Evolutionary conservation across 129 eudicot genomes (phyloP), one percentile per base, ranked within the genome.

Genomic region (Calendula officinalis): DNA sequence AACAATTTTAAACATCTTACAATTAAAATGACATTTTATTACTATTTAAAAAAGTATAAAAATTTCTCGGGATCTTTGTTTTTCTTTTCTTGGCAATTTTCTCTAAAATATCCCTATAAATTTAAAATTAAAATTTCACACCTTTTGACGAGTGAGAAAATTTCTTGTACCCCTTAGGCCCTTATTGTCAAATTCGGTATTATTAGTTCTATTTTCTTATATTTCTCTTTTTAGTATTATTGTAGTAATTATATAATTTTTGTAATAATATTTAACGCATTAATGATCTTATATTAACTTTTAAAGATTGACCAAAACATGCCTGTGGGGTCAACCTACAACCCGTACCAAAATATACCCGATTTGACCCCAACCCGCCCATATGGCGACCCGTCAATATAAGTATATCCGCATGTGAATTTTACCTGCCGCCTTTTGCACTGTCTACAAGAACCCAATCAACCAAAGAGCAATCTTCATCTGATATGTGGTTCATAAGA

Each of bases 381-480:
- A 36, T 7, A 13, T 35, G 35, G 45, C 62, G 17, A 56, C 44
- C 32, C 4, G 14, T 35, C n/a, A 35, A 13, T 7, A 57, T 27
- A 8, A 37, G 30, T 5, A 50, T 60, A 15, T 22, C 49, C 15
- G 47, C 37, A 58, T 6, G 65, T 38, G 65, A 8, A 33, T 38
- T 22, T 57, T 22, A 94, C 97, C 99, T 89, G 62, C 99, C 97
- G 51, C 99, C 95, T 60, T 66, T 80, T 49, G 97, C 94, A 66
- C 99, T 89, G 70, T 94, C 99, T 54, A 94, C 97, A 14, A 94
- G 84, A 56, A 94, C 41, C 97, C 97, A 86, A 78, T 94, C 97
- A 67, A 78, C 95, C 58, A 71, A 80, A 77, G 94, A 79, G 64
- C 92, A 88, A 44, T 94, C 95, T 65, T 72, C 85, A 56, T 89